Percentiles rank a stretch among this genome's conserved stretches.
Conservation (phyloP, 1,284 basidiomycete genomes). For the Rhodotorula mucilaginosa region DNA sequence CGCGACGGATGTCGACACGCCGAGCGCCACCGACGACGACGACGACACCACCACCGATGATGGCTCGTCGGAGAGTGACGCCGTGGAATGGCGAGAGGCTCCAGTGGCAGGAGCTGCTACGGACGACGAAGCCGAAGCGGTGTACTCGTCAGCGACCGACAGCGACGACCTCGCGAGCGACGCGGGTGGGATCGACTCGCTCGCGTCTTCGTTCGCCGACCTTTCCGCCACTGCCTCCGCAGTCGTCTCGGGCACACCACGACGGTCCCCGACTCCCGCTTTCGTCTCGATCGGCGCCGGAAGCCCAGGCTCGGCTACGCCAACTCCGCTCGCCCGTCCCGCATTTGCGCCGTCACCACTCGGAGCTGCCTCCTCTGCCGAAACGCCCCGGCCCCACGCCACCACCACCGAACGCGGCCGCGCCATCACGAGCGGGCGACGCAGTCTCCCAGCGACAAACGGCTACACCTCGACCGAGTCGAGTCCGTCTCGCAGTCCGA, state of each 20-base stretch:
- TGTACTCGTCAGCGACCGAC: constrained; percentile 1
- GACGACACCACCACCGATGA: background rate
- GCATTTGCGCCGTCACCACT: background rate
- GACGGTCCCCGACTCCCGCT: background rate
- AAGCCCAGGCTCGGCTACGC: background rate
- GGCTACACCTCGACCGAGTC: constrained; percentile 9
- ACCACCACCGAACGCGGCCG: background rate
- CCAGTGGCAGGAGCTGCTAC: background rate
- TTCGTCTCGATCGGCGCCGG: background rate
- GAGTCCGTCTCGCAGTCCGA: constrained; percentile 9
- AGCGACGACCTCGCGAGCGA: background rate
- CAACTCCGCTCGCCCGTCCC: constrained; percentile 3
- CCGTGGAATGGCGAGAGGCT: background rate
- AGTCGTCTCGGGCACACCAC: background rate
- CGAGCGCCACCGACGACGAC: background rate
- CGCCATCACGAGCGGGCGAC: background rate
- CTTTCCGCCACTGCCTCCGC: constrained; percentile 1
- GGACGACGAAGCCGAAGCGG: constrained; percentile 7
- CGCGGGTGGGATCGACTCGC: constrained; percentile 11
- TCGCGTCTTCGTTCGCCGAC: constrained; percentile 22
- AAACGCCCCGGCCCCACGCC: background rate
- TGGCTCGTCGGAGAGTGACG: background rate
- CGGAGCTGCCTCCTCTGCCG: background rate
- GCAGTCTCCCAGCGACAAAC: background rate
- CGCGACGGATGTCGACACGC: background rate